Percentiles rank a stretch among this genome's conserved stretches.
These are phyloP conservation scores for Phialophora macrospora DNA, from an alignment of 2,329 filamentous ascomycete species.

Conservation along the genomic window DNA sequence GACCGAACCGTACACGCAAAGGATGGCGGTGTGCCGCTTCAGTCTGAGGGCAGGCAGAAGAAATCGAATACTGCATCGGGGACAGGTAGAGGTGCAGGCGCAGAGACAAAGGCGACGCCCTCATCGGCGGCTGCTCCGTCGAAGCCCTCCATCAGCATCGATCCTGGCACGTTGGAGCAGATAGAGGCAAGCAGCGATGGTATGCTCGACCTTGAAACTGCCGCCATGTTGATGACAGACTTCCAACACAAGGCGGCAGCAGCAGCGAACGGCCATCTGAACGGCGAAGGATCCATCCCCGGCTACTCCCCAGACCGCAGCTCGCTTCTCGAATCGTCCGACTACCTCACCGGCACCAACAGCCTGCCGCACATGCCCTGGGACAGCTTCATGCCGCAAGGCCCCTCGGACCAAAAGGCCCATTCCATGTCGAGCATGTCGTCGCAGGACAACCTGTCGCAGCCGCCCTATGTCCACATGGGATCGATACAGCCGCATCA, in stretches of 20 bases:
- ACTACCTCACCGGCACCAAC: slow-evolving; percentile 77
- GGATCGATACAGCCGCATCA: slow-evolving; percentile 63
- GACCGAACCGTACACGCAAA: slow-evolving; percentile 98
- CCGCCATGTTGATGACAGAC: slow-evolving; percentile 97
- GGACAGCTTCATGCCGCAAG: slow-evolving; percentile 82
- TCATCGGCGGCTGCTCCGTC: slow-evolving; percentile 55
- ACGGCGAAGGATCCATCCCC: slow-evolving; percentile 58
- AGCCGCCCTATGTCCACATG: slow-evolving; percentile 65
- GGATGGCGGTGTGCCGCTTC: slow-evolving; percentile 70
- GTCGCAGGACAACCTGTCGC: slow-evolving; percentile 68
- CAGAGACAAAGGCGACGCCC: slow-evolving; percentile 69
- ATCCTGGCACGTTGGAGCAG: slow-evolving; percentile 85
- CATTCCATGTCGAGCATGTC: slow-evolving; percentile 72
- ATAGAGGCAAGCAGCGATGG: slow-evolving; percentile 89
- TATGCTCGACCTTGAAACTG: slow-evolving; percentile 94
- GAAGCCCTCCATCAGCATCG: slow-evolving; percentile 79
- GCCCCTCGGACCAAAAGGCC: slow-evolving; percentile 72
- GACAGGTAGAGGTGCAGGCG: slow-evolving; percentile 40
- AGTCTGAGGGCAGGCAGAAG: slow-evolving; percentile 51
- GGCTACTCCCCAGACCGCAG: slow-evolving; percentile 74
- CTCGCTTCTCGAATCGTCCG: slow-evolving; percentile 75
- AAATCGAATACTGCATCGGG: slow-evolving; percentile 14
- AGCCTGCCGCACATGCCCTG: slow-evolving; percentile 86
- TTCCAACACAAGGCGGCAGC: slow-evolving; percentile 94
- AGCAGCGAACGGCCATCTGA: slow-evolving; percentile 56